Base-by-base conservation (phyloP, 1,284 basidiomycete genomes). In the Austroboletus novae-zelandiae region DNA sequence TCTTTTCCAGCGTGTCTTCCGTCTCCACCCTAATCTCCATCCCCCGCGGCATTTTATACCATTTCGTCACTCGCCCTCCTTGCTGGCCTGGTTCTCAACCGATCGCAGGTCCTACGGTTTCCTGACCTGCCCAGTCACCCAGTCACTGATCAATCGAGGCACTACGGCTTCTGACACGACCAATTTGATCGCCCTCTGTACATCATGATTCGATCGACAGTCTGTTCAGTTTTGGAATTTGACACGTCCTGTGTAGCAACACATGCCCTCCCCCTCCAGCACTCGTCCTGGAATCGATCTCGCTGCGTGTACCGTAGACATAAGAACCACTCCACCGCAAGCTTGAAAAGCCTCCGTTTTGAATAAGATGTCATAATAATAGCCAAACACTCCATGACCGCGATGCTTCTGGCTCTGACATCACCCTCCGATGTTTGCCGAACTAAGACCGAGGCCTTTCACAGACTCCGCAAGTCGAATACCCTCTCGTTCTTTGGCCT, bases 1-100 rank as follows among this genome's bases (percentile, higher is more conserved):
- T 66, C 60, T 49, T 61, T 57, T 66, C 42, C 61, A 58, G 55
- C 64, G 53, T 67, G 58, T 55, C 61, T 41, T 56, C 54, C 60
- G 54, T 57, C 61, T 68, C 65, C 65, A 66, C 65, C 61, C 61
- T 58, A 58, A 62, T 58, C 59, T 61, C 59, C 65, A 55, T 56
- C 48, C 55, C 56, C 65, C 64, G 66, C 65, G 68, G 65, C 57
- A 50, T 58, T 62, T 46, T 55, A 43, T 58, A 47, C 58, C 53
- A 51, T 55, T 27, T 40, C 37, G 37, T 57, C 54, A 57, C 48
- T 17, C 47, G 46, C 50, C 48, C 49, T 51, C 51, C 20, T 23
- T 23, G 20, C 20, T 23, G 48, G 37, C 47, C n/a, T 39, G 35
- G n/a, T 60, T 47, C 50, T 45, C 53, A 57, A 45, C 57, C 47